Percentiles rank a stretch among this genome's conserved stretches.
Evolutionary conservation across 1,139 yeast species (phyloP).

Genomic region (Petasospora rhodanensis): DNA sequence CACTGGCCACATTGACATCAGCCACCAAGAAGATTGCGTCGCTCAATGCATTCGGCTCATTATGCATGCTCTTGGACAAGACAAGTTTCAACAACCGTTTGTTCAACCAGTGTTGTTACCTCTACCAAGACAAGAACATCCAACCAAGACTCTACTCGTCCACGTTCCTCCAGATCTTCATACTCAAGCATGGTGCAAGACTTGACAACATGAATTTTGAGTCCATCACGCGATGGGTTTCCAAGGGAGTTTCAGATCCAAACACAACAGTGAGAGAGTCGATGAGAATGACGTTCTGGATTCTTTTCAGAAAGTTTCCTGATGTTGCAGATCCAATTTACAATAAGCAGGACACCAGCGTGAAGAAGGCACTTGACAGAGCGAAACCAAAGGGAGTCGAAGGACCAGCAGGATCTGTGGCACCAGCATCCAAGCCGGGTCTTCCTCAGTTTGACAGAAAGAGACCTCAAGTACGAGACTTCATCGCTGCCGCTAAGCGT

Average conservation of each 20-base stretch:
- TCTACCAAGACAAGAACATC: slow-evolving; percentile 54
- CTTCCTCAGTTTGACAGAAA: slow-evolving; percentile 7
- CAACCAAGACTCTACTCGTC: slow-evolving; percentile 65
- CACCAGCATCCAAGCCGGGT: slow-evolving; percentile 1
- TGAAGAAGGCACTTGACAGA: slow-evolving; percentile 52
- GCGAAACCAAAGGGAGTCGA: slow-evolving; percentile 41
- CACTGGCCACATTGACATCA: slow-evolving; percentile 59
- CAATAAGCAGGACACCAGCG: slow-evolving; percentile 39
- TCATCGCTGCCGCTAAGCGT: slow-evolving; percentile 20
- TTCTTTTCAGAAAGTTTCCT: slow-evolving; percentile 48
- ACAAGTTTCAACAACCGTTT: slow-evolving; percentile 51
- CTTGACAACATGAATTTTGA: slow-evolving; percentile 38
- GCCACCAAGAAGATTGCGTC: slow-evolving; percentile 81
- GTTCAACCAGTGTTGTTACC: slow-evolving; percentile 45
- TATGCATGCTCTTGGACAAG: slow-evolving; percentile 57
- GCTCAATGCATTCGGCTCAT: slow-evolving; percentile 63
- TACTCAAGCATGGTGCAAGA: slow-evolving; percentile 45
- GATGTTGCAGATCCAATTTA: slow-evolving; percentile 35
- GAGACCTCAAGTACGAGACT: slow-evolving; percentile 23
- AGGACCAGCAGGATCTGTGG: slow-evolving; percentile 1
- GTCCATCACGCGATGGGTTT: slow-evolving; percentile 46
- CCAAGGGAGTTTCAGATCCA: slow-evolving; percentile 70
- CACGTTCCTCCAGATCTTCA: slow-evolving; percentile 61
- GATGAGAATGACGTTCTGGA: slow-evolving; percentile 75
- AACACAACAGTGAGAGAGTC: slow-evolving; percentile 76